Evolutionary conservation across 2,329 filamentous ascomycete species (phyloP).

Genomic region (Aspergillus calidoustus): DNA sequence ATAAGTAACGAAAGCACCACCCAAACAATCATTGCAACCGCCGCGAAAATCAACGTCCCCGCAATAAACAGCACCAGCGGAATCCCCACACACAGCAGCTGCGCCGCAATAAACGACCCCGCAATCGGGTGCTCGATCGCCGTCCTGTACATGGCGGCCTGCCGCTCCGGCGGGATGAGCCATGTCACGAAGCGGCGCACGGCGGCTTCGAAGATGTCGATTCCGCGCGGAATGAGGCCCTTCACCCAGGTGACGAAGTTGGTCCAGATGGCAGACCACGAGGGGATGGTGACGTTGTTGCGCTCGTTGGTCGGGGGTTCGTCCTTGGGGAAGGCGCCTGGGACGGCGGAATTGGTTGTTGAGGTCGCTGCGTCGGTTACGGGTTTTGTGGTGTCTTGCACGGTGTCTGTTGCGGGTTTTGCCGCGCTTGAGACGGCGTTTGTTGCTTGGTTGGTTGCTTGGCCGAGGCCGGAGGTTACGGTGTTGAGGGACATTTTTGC

Average conservation of each 20-base stretch:
- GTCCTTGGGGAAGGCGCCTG: slow-evolving; percentile 8
- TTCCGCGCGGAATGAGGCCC: slow-evolving; percentile 22
- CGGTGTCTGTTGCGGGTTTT: slow-evolving; percentile 8
- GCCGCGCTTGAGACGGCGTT: background rate
- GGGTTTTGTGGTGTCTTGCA: slow-evolving; percentile 3
- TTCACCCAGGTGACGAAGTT: slow-evolving; percentile 8
- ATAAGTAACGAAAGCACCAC: slow-evolving; percentile 36
- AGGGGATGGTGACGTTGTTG: slow-evolving; percentile 15
- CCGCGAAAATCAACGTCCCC: slow-evolving; percentile 39
- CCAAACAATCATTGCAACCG: slow-evolving; percentile 37
- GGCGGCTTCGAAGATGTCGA: slow-evolving; percentile 34
- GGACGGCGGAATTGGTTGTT: slow-evolving; percentile 4
- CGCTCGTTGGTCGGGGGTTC: slow-evolving; percentile 4
- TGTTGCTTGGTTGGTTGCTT: background rate
- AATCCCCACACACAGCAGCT: slow-evolving; percentile 40
- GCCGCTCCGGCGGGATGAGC: slow-evolving; percentile 33
- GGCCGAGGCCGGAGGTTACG: slow-evolving; percentile 6
- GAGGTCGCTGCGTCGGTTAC: background rate
- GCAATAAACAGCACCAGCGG: slow-evolving; percentile 40
- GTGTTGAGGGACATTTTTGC: slow-evolving; percentile 9
- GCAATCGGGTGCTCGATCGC: slow-evolving; percentile 36
- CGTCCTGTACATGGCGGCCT: slow-evolving; percentile 35
- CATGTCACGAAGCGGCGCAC: slow-evolving; percentile 30
- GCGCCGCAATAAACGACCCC: slow-evolving; percentile 38
- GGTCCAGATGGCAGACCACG: background rate